These are phyloP conservation scores for Beta corolliflora DNA, from an alignment of 179 eudicot genomes.

Conservation along the genomic window DNA sequence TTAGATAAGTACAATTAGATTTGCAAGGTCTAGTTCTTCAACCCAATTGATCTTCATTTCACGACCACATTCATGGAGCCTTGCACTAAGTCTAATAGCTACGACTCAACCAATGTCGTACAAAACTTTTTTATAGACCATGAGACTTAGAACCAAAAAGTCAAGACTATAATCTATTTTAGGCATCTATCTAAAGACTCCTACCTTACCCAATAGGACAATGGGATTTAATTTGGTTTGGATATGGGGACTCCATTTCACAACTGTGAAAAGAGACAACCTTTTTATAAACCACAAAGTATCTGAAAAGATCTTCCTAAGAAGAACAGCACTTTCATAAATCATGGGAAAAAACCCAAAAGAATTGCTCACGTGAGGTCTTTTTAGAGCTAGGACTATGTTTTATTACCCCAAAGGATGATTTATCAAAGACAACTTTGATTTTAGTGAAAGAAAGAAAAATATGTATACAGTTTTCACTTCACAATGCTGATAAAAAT, in stretches of 20 bases:
- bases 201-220: neutral
- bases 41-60: neutral
- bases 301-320: no score
- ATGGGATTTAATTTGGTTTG: neutral
- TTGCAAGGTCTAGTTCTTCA: slow-evolving; percentile 2
- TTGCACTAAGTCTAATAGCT: neutral
- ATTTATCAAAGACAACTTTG: neutral
- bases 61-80: neutral
- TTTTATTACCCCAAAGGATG: neutral
- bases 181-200: neutral
- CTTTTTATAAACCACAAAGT: neutral
- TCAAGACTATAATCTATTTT: neutral
- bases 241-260: neutral
- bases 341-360: no score
- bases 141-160: neutral
- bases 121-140: neutral
- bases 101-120: neutral
- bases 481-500: neutral
- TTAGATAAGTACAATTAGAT: neutral
- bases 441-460: neutral
- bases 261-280: neutral
- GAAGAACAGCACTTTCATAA: neutral
- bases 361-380: neutral
- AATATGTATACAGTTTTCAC: neutral
- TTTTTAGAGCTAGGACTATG: neutral